A percentile compares a stretch with the other conserved stretches of the same genome.
phyloP scores from a whole-genome alignment of 805 yeast species.

The Wickerhamomyces subpelliculosus region DNA sequence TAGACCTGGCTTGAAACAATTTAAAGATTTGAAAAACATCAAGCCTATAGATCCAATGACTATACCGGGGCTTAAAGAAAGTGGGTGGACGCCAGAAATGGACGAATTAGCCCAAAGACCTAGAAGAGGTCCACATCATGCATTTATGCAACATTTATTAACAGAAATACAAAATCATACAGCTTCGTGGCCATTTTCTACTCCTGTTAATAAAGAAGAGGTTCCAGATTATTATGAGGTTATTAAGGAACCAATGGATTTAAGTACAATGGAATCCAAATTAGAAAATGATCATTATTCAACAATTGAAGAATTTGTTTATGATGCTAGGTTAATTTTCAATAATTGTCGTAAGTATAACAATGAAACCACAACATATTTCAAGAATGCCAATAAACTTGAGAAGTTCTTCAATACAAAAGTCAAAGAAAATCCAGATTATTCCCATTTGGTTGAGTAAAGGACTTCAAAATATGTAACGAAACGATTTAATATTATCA shows the following conservation, averaged over 20 bases:
- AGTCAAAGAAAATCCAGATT: constrained; percentile 87
- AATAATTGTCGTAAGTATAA: constrained; percentile 91
- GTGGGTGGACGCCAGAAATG: constrained; percentile 99
- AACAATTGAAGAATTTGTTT: constrained; percentile 83
- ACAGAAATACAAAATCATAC: constrained; percentile 91
- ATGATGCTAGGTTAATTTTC: constrained; percentile 81
- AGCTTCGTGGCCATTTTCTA: constrained; percentile 96
- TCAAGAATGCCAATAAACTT: constrained; percentile 87
- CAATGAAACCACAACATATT: constrained; percentile 91
- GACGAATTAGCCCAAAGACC: constrained; percentile 95
- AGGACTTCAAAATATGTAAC: no score
- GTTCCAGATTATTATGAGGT: constrained; percentile 96
- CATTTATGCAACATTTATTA: constrained; percentile 82
- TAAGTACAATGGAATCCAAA: constrained; percentile 91
- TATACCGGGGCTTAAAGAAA: constrained; percentile 87
- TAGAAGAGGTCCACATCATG: constrained; percentile 89
- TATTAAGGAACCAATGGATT: constrained; percentile 96
- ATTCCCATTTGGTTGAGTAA: constrained; percentile 69
- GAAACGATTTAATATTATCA: no score
- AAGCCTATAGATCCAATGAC: constrained; percentile 67
- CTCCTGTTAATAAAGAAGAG: constrained; percentile 88
- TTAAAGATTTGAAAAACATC: constrained; percentile 41
- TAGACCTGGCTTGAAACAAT: constrained; percentile 72
- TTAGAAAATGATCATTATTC: constrained; percentile 89
- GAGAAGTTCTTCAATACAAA: constrained; percentile 83